Percentiles rank a stretch among this genome's conserved stretches.
These are phyloP conservation scores for Durusdinium trenchii DNA, from an alignment of 73 alveolate species.

Conservation along the genomic window DNA sequence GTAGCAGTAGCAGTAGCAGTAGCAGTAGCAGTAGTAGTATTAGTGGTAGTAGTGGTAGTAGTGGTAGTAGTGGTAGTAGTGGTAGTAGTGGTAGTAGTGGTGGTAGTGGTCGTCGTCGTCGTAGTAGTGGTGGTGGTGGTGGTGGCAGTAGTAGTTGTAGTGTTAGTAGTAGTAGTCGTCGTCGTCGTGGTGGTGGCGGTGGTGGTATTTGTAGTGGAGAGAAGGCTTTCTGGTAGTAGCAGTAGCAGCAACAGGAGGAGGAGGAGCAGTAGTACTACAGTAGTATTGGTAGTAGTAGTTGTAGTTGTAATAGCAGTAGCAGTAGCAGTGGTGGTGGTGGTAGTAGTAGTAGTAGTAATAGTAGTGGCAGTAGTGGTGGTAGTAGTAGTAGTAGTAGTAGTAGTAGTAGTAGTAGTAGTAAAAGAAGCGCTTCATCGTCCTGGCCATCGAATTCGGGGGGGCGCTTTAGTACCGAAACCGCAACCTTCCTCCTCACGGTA, in stretches of 20 bases:
- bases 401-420: neutral
- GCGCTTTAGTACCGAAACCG: too few relatives aligned
- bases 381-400: neutral
- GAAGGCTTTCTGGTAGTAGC: too few relatives aligned
- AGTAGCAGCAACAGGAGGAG: too few relatives aligned
- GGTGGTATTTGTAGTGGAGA: neutral
- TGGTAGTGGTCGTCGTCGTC: too few relatives aligned
- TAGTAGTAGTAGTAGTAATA: neutral
- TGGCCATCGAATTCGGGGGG: too few relatives aligned
- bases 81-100: neutral
- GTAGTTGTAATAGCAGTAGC: neutral
- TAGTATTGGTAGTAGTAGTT: neutral
- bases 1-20: neutral
- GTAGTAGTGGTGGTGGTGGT: neutral
- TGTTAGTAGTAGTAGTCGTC: too few relatives aligned
- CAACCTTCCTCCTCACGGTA: too few relatives aligned
- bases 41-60: neutral
- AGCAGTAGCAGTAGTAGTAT: too few relatives aligned
- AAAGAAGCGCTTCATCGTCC: neutral
- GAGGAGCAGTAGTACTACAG: neutral
- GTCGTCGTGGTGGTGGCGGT: too few relatives aligned
- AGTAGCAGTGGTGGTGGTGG: neutral
- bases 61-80: neutral
- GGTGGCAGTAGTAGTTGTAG: neutral
- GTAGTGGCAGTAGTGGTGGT: neutral